Evolutionary conservation across 1,284 basidiomycete species (phyloP).

Genomic region (Grifola frondosa): DNA sequence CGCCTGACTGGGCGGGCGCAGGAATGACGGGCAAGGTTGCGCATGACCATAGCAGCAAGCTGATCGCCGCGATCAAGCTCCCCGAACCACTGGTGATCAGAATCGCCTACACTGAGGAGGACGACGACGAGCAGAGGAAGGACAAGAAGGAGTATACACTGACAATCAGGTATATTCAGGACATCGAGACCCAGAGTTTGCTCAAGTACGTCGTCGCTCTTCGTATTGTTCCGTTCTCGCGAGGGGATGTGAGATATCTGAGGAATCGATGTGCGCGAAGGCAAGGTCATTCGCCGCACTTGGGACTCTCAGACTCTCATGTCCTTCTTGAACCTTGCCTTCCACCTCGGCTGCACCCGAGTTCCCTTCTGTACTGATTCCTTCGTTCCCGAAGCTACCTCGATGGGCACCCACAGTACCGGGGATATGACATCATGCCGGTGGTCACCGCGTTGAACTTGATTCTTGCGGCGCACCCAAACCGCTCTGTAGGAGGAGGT

Average conservation of each 20-base stretch:
- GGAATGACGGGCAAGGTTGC: constrained; percentile 58
- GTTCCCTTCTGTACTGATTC: constrained; percentile 15
- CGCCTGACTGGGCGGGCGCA: constrained; percentile 51
- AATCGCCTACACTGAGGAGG: constrained; percentile 65
- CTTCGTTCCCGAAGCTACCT: constrained; percentile 47
- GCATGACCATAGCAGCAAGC: constrained; percentile 66
- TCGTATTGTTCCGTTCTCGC: constrained; percentile 1
- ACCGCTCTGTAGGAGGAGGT: constrained; percentile 55
- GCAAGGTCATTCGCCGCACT: constrained; percentile 11
- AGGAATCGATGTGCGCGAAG: constrained; percentile 16
- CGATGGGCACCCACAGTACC: constrained; percentile 55
- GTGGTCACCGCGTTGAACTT: constrained; percentile 73
- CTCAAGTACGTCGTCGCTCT: constrained; percentile 41
- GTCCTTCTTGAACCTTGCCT: constrained; percentile 10
- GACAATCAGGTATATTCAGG: constrained; percentile 55
- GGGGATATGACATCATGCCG: constrained; percentile 64
- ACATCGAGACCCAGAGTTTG: constrained; percentile 59
- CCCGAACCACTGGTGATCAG: constrained; percentile 58
- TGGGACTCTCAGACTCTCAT: constrained; percentile 20
- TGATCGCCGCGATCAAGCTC: constrained; percentile 56
- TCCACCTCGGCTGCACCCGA: constrained; percentile 3
- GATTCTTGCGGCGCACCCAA: constrained; percentile 62
- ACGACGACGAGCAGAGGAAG: constrained; percentile 38
- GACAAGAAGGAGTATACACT: constrained; percentile 59
- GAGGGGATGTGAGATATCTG: constrained; percentile 18